A percentile compares a stretch with the other conserved stretches of the same genome.
Conservation (phyloP, 306 rosid species). For the Chamaecrista fasciculata region DNA sequence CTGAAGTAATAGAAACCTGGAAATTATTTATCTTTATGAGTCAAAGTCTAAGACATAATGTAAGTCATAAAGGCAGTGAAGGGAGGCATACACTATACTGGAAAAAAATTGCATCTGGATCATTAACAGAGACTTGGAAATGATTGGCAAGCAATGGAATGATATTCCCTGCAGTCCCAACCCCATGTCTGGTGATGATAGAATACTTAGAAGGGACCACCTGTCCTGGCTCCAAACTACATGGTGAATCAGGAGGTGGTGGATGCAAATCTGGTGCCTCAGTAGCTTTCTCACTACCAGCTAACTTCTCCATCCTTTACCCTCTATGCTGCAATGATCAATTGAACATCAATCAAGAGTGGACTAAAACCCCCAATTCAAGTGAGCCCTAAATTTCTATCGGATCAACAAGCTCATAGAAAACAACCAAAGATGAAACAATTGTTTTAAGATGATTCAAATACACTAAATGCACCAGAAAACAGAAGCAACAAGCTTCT, state of each 20-base stretch:
- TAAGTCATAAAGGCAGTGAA: slow-evolving; percentile 14
- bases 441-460: too few relatives aligned
- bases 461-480: too few relatives aligned
- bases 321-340: slow-evolving; percentile 17
- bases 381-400: too few relatives aligned
- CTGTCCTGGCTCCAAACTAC: slow-evolving; percentile 33
- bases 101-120: slow-evolving; percentile 68
- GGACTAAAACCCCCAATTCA: too few relatives aligned
- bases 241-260: slow-evolving; percentile 27
- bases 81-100: slow-evolving; percentile 71
- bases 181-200: slow-evolving; percentile 50
- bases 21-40: slow-evolving; percentile 28
- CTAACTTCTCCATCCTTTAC: slow-evolving; percentile 38
- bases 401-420: too few relatives aligned
- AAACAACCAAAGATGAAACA: too few relatives aligned
- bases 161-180: slow-evolving; percentile 56
- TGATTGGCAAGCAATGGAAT: slow-evolving; percentile 60
- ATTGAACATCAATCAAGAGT: slow-evolving; percentile 16
- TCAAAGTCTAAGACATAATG: neutral
- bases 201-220: slow-evolving; percentile 41
- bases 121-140: slow-evolving; percentile 55
- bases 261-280: slow-evolving; percentile 38
- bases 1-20: slow-evolving; percentile 68
- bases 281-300: slow-evolving; percentile 32
- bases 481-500: too few relatives aligned